Evolutionary conservation across 495 filamentous ascomycete genomes (phyloP).

Genomic region (Aspergillus avenaceus): DNA sequence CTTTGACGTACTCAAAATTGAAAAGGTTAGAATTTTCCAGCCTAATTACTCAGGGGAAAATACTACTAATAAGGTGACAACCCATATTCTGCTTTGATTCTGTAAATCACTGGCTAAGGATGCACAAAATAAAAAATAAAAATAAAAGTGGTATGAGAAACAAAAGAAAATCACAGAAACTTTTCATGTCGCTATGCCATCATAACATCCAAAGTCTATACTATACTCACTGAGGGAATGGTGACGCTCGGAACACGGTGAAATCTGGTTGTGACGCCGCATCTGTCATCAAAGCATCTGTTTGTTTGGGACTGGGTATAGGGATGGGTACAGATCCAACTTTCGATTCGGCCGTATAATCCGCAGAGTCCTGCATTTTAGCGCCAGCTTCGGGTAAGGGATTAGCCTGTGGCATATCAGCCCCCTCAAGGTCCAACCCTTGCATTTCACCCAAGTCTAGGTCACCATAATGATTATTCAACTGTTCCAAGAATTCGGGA

Average conservation of each 20-base stretch:
- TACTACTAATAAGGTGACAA: no score
- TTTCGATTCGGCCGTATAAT: background rate
- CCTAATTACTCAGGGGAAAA: no score
- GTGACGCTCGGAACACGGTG: background rate
- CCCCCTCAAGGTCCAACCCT: slow-evolving; percentile 13
- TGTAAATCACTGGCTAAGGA: background rate
- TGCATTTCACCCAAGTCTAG: slow-evolving; percentile 21
- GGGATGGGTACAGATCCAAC: slow-evolving; percentile 8
- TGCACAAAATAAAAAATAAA: background rate
- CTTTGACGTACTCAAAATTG: background rate
- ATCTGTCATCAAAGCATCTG: slow-evolving; percentile 11
- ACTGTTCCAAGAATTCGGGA: slow-evolving; percentile 34
- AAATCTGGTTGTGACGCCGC: background rate
- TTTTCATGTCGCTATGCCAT: background rate
- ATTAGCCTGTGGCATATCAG: background rate
- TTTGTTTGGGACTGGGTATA: slow-evolving; percentile 13
- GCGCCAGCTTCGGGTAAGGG: slow-evolving; percentile 1
- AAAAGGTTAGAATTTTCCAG: no score
- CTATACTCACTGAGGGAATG: background rate
- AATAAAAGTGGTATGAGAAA: background rate
- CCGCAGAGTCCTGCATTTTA: slow-evolving; percentile 15
- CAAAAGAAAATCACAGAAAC: background rate
- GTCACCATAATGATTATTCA: slow-evolving; percentile 35
- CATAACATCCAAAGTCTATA: background rate
- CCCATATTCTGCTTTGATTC: no score